Evolutionary conservation across 805 yeast genomes (phyloP), one percentile per base, ranked within the genome.

Genomic region (Cyberlindnera xishuangbannaensis): DNA sequence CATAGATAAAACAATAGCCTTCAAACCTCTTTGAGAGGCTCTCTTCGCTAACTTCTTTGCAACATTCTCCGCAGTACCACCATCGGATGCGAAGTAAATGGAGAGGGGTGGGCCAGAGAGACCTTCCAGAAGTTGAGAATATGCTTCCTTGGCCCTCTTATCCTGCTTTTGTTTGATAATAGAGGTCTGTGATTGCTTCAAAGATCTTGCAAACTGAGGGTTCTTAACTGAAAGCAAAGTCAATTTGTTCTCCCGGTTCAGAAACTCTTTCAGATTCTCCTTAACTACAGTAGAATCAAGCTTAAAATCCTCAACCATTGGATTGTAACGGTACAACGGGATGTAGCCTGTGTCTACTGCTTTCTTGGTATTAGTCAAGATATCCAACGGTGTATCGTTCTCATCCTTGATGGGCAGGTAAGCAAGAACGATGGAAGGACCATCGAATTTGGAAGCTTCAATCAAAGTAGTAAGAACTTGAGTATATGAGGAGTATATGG

Each of bases 261-360:
- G 67, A 62, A 90, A 90, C 19, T 73, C 77, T 52, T 78, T 73
- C 43, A 90, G 67, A 47, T 82, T 85, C 48, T 78, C 76, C 57
- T 78, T 78, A 51, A 90, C 75, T 34, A 77, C 77, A 12, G 88
- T 76, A 5, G 97, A 87, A 58, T 90, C 97, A 34, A 90, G 69
- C 49, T 76, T 76, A 70, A 90, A 90, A 31, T 58, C 56, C 31
- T 69, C 58, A 8, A 57, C 44, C 15, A 24, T 15, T 36, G 97
- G 95, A 48, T 85, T 71, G 62, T 71, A 90, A 55, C 96, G 71
- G 64, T 88, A 90, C 41, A 90, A 69, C 30, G 97, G 97, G 95
- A 97, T 87, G 64, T 82, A 81, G n/a, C 97, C 97, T 21, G 87
- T 67, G 50, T 85, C 96, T 28, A 90, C 95, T 15, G 95, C 90